Base-by-base conservation (phyloP, 352 stramenopile genomes). In the Pythium myriotylum region DNA sequence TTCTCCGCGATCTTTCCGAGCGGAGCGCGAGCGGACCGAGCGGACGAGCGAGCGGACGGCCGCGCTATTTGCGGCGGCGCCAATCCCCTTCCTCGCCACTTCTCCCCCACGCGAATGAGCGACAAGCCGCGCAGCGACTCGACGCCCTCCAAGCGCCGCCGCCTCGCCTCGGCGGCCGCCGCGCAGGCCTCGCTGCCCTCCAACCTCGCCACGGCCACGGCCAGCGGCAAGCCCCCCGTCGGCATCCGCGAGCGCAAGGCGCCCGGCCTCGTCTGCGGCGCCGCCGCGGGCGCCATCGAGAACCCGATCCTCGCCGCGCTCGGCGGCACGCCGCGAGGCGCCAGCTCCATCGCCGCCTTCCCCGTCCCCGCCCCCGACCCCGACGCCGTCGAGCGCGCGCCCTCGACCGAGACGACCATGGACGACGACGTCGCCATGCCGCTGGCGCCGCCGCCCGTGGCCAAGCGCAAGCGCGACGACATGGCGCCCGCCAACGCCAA, bases 221-320 rank as follows among this genome's bases (percentile, higher is more conserved):
- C 26, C 24, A 48, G 12, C 29, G 33, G 37, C 40, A 58, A 65
- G 39, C 58, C 49, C 37, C 48, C 48, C 3, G 48, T n/a, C 4
- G 32, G 29, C 13, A n/a, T 61, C n/a, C 57, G 55, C 33, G 62
- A 70, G 32, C 56, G 54, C 51, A 56, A 54, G 37, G 53, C 47
- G 14, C 56, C 63, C 23, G 71, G 68, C n/a, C 47, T 63, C 47
- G 48, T 69, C 4, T 63, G 54, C 32, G 48, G 62, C 32, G 49
- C 59, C 10, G 45, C 51, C 1, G 29, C 61, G 6, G 43, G 61
- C 13, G 62, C 24, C 46, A 57, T 40, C 4, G 75, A 92, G 42
- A 92, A 92, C 57, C 83, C 80, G 46, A 74, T 90, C 37, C 67
- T 92, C 12, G 69, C 68, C 4, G 83, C 80, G 13, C 47, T 92